Conservation (phyloP, 176 grass and related monocot species). For the Poa pratensis region DNA sequence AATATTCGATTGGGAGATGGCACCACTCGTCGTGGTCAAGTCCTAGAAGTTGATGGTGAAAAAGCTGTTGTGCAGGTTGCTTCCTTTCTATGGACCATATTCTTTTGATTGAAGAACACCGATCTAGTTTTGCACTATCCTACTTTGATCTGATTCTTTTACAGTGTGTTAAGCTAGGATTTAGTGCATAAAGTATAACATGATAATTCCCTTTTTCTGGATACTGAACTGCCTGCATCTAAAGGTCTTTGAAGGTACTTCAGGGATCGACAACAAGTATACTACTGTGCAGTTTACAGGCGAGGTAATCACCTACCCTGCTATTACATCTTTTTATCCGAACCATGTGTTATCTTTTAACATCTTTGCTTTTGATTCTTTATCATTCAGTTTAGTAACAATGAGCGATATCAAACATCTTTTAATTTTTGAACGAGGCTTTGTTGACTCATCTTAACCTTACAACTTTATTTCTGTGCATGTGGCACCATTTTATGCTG, state of each 20-base stretch:
- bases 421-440: conserved; percentile 5
- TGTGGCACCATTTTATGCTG: conserved; percentile 3
- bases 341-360: not conserved
- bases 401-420: not conserved
- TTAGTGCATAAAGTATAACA: not conserved
- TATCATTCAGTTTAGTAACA: conserved; percentile 28
- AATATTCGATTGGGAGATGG: conserved; percentile 95
- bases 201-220: conserved; percentile 8
- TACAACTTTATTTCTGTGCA: not conserved
- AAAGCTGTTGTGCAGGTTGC: conserved; percentile 94
- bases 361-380: conserved; percentile 21
- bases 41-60: conserved; percentile 96
- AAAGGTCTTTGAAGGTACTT: conserved; percentile 95
- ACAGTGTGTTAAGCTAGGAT: not conserved
- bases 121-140: conserved; percentile 5
- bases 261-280: conserved; percentile 94
- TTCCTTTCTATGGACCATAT: conserved; percentile 15
- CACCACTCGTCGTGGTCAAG: conserved; percentile 89
- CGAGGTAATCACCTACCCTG: conserved; percentile 54
- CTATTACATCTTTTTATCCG: not conserved
- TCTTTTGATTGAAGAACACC: conserved; percentile 13
- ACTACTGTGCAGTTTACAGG: conserved; percentile 94
- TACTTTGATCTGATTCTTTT: not conserved
- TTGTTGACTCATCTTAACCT: not conserved
- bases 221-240: conserved; percentile 32